A percentile compares a stretch with the other conserved stretches of the same genome.
Conservation (phyloP, 2,329 filamentous ascomycete species). For the Aureobasidium sp. region DNA sequence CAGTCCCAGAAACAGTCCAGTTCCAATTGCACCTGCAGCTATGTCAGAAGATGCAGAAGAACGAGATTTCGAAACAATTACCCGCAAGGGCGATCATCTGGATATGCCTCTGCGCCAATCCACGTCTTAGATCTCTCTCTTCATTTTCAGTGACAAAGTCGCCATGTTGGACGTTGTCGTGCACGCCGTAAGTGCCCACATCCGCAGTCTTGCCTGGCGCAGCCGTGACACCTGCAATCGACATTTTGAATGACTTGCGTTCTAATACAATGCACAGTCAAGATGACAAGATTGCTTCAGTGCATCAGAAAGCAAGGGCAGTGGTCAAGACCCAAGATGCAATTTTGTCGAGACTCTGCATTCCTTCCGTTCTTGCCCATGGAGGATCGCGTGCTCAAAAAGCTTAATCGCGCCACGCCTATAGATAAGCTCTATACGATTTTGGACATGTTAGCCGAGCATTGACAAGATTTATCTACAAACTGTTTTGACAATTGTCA, state of each 20-base stretch:
- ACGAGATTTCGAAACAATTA: neutral
- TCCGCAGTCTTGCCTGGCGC: neutral
- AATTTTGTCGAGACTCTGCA: neutral
- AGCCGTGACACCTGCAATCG: neutral
- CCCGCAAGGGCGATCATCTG: slow-evolving; percentile 34
- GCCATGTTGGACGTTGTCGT: neutral
- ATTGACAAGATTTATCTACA: neutral
- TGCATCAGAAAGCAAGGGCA: neutral
- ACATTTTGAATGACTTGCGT: neutral
- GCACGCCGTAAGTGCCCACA: neutral
- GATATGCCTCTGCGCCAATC: slow-evolving; percentile 19
- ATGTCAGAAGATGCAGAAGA: neutral
- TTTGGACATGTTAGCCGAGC: slow-evolving; percentile 3
- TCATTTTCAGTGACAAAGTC: slow-evolving; percentile 3
- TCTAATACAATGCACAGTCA: neutral
- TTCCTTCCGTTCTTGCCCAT: neutral
- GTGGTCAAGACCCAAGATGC: too few species aligned
- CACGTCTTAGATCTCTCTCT: slow-evolving; percentile 18
- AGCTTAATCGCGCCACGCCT: neutral
- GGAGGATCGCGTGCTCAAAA: slow-evolving; percentile 4
- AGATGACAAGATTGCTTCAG: neutral
- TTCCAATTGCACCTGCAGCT: slow-evolving; percentile 58
- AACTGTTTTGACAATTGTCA: neutral
- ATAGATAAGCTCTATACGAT: neutral
- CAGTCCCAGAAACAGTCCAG: slow-evolving; percentile 64